These are phyloP conservation scores for Carpinus fangiana DNA, from an alignment of 306 rosid species.

Conservation along the genomic window DNA sequence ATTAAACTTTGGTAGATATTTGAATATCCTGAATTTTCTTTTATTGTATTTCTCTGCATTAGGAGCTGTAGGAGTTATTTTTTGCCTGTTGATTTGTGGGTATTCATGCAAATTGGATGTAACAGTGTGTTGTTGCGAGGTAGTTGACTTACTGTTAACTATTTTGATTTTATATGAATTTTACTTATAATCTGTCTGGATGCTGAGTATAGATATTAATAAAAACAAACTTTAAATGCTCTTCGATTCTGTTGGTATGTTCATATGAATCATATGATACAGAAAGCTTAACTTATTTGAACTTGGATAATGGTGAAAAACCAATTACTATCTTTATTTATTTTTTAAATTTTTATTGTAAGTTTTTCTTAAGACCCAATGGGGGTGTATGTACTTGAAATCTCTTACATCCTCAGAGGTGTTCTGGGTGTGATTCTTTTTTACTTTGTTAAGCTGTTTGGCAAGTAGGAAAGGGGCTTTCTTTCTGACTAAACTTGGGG, in stretches of 20 bases:
- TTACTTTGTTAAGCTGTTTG: neutral
- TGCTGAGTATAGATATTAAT: neutral
- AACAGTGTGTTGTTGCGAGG: neutral
- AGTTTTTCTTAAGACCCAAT: neutral
- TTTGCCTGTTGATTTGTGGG: neutral
- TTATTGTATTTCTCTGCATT: neutral
- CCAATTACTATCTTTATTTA: neutral
- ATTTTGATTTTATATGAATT: neutral
- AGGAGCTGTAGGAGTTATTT: neutral
- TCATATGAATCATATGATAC: neutral
- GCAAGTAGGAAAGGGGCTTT: neutral
- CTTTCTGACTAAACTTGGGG: conserved; percentile 30
- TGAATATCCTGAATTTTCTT: conserved; percentile 8
- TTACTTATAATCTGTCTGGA: neutral
- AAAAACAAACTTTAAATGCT: neutral
- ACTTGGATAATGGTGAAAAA: neutral
- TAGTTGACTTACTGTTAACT: neutral
- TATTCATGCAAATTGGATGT: conserved; percentile 2
- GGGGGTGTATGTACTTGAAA: neutral
- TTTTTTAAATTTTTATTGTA: neutral
- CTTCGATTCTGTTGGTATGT: neutral
- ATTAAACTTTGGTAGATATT: neutral
- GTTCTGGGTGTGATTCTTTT: conserved; percentile 13
- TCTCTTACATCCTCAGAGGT: neutral
- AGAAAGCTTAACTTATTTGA: neutral